These are phyloP conservation scores for Sindora glabra DNA, from an alignment of 306 rosid genomes.

Conservation along the genomic window DNA sequence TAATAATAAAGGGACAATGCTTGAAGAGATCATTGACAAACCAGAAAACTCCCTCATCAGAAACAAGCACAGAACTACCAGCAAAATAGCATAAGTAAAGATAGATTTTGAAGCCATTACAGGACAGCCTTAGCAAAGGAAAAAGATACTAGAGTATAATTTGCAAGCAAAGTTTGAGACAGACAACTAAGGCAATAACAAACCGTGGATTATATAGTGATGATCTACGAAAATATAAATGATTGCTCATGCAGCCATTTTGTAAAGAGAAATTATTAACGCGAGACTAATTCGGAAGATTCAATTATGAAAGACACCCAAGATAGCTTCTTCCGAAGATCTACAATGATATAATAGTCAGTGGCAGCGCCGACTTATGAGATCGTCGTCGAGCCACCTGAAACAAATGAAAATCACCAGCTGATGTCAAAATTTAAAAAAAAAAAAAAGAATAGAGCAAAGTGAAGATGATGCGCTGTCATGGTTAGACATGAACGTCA, in stretches of 20 bases:
- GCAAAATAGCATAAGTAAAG: not conserved
- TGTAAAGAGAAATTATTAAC: constrained; percentile 34
- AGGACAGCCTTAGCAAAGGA: not conserved
- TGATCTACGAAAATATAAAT: constrained; percentile 19
- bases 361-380: constrained; percentile 52
- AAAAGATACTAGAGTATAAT: not conserved
- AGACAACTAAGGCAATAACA: too few species aligned
- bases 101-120: constrained; percentile 41
- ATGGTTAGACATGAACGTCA: not conserved
- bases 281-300: not conserved
- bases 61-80: constrained; percentile 35
- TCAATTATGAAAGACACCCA: not conserved
- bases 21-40: constrained; percentile 8
- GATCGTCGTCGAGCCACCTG: constrained; percentile 28
- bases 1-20: too few species aligned
- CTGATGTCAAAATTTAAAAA: constrained; percentile 18
- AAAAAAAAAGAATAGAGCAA: not conserved
- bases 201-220: too few species aligned
- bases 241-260: constrained; percentile 61
- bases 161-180: constrained; percentile 13
- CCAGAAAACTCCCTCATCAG: constrained; percentile 31
- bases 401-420: constrained; percentile 5
- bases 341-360: not conserved
- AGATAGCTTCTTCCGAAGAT: too few species aligned
- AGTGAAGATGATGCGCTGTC: constrained; percentile 3